Conservation (phyloP, 1,284 basidiomycete genomes). For the Xanthoconium separans region DNA sequence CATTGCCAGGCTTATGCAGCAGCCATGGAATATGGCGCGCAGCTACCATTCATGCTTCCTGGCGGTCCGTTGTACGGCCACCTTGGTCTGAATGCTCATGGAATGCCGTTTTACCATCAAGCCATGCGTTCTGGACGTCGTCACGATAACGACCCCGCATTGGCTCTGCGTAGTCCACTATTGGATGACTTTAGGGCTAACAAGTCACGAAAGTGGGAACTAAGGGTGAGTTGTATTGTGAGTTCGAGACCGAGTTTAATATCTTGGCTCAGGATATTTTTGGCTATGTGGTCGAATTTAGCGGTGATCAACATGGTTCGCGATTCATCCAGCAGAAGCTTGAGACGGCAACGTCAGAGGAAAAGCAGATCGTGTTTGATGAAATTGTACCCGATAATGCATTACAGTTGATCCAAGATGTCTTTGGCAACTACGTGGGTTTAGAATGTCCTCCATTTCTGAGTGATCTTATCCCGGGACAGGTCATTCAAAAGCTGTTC, state of each 20-base stretch:
- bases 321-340: conserved; percentile 88
- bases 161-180: conserved; percentile 60
- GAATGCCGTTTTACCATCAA: conserved; percentile 40
- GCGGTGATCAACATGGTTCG: conserved; percentile 91
- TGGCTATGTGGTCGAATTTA: conserved; percentile 90
- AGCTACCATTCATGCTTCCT: conserved; percentile 48
- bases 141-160: conserved; percentile 35
- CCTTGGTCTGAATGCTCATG: conserved; percentile 30
- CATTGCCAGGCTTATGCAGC: conserved; percentile 44
- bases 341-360: conserved; percentile 73
- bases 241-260: conserved; percentile 5
- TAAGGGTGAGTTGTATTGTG: conserved; percentile 52
- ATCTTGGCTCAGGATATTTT: conserved; percentile 67
- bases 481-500: conserved; percentile 95
- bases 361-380: conserved; percentile 82
- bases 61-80: conserved; percentile 43
- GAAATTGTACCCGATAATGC: conserved; percentile 84
- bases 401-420: conserved; percentile 85
- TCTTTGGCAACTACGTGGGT: conserved; percentile 94
- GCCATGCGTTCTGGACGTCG: conserved; percentile 42
- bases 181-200: conserved; percentile 86
- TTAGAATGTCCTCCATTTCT: background rate
- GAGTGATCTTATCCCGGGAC: conserved; percentile 10
- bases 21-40: conserved; percentile 47
- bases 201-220: conserved; percentile 78